Percentiles rank a stretch among this genome's conserved stretches.
phyloP scores from a whole-genome alignment of 1,284 basidiomycete species.

The Ustilago xerochloae region DNA sequence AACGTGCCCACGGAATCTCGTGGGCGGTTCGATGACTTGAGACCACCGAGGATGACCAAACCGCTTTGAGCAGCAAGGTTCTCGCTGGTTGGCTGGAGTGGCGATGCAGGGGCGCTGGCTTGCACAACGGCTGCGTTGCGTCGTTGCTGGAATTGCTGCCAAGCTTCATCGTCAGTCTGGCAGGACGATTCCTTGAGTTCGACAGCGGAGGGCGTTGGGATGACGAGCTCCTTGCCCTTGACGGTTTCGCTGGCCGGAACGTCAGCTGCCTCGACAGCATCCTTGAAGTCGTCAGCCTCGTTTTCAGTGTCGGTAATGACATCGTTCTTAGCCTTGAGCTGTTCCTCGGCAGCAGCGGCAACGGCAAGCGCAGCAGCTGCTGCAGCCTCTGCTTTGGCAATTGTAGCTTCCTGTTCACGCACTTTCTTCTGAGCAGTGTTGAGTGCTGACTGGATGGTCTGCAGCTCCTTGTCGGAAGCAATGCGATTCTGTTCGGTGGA shows the following conservation, averaged over 20 bases:
- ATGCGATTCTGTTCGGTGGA: conserved; percentile 48
- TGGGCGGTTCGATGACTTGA: conserved; percentile 21
- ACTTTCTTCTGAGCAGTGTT: conserved; percentile 46
- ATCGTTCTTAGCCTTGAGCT: conserved; percentile 39
- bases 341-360: conserved; percentile 35
- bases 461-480: conserved; percentile 50
- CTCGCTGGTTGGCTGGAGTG: conserved; percentile 28
- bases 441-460: conserved; percentile 47
- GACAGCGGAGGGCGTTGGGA: conserved; percentile 15
- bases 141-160: conserved; percentile 41
- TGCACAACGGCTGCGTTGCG: conserved; percentile 8
- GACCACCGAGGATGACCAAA: conserved; percentile 44
- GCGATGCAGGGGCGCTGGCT: conserved; percentile 14
- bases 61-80: conserved; percentile 33
- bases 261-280: conserved; percentile 31
- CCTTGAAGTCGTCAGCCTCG: conserved; percentile 43
- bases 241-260: not conserved
- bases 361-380: conserved; percentile 41
- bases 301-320: conserved; percentile 42
- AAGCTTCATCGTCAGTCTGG: conserved; percentile 57
- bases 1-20: conserved; percentile 55
- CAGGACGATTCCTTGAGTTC: conserved; percentile 50
- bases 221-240: conserved; percentile 8
- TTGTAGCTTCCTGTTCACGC: conserved; percentile 42
- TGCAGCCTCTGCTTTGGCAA: conserved; percentile 38